A percentile compares a stretch with the other conserved stretches of the same genome.
Evolutionary conservation across 2,329 filamentous ascomycete genomes (phyloP).

Genomic region (Alternaria sp.): DNA sequence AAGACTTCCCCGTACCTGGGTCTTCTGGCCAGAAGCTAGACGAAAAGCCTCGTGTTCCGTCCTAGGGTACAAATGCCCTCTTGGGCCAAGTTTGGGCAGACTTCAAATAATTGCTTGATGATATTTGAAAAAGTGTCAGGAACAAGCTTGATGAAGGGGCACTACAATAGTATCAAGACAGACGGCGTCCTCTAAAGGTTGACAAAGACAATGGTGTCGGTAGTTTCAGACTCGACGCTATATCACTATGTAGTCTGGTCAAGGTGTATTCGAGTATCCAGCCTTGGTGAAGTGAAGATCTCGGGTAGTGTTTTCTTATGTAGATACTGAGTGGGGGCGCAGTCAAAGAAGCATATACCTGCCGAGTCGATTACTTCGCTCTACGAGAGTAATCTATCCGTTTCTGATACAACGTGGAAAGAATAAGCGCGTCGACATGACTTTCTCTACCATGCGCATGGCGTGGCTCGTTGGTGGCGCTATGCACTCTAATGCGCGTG

Average conservation of each 20-base stretch:
- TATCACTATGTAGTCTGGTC: background rate
- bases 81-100: constrained; percentile 22
- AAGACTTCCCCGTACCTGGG: constrained; percentile 1
- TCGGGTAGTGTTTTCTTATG: constrained; percentile 7
- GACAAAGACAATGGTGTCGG: background rate
- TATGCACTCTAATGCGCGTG: constrained; percentile 21
- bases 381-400: constrained; percentile 1
- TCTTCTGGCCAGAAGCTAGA: background rate
- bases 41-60: constrained; percentile 1
- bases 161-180: constrained; percentile 11
- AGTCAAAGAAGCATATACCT: constrained; percentile 3
- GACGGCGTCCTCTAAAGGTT: constrained; percentile 4
- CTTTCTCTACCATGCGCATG: background rate
- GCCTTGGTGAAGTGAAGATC: constrained; percentile 5
- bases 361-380: background rate
- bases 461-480: constrained; percentile 9
- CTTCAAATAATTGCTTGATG: constrained; percentile 17
- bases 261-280: background rate
- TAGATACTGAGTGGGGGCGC: constrained; percentile 11
- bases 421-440: background rate
- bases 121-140: constrained; percentile 3
- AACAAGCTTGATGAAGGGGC: constrained; percentile 3
- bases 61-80: constrained; percentile 20
- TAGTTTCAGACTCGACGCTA: constrained; percentile 3
- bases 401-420: background rate